Evolutionary conservation across 176 grass and related monocot species (phyloP), one percentile per base, ranked within the genome.

Genomic region (Lolium perenne): DNA sequence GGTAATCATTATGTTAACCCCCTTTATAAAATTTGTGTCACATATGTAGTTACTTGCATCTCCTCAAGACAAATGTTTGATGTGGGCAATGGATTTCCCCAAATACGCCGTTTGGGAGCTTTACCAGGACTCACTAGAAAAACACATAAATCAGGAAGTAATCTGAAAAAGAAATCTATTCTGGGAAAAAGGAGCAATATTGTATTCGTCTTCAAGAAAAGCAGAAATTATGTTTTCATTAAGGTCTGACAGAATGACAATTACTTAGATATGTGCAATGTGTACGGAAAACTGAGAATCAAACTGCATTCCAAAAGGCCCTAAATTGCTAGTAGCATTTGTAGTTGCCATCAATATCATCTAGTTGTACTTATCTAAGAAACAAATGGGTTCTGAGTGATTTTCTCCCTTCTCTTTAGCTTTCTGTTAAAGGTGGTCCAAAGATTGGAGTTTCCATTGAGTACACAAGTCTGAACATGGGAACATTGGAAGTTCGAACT

Each of bases 391-490:
- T 62, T 38, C 45, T 85, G 77, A 85, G 43, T 81, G 58, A 38
- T 88, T 88, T 43, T 77, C 83, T 82, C 70, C 58, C 18, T 82
- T 53, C 55, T 84, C 47, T 81, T 47, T 84, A 98, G 96, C 86
- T 98, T 83, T 90, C 88, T 20, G 82, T 98, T 69, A 93, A 94
- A 91, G 93, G 91, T 86, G 96, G 96, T 88, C 96, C 96, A 35
- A 98, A 90, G 90, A 87, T 83, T 86, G 96, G 91, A 78, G 91
- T 89, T 85, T 88, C 69, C 43, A 43, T 94, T 73, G 88, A 95
- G 77, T 98, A 89, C 85, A 84, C 89, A 78, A 95, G 90, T 84
- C 65, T 91, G 92, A 86, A 91, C 49, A 76, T 67, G 59, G 81
- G 83, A 79, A 87, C 82, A 49, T 90, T 89, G 29, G 86, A 82